These are phyloP conservation scores for Fusarium sacchari DNA, from an alignment of 2,329 filamentous ascomycete genomes.

Conservation along the genomic window DNA sequence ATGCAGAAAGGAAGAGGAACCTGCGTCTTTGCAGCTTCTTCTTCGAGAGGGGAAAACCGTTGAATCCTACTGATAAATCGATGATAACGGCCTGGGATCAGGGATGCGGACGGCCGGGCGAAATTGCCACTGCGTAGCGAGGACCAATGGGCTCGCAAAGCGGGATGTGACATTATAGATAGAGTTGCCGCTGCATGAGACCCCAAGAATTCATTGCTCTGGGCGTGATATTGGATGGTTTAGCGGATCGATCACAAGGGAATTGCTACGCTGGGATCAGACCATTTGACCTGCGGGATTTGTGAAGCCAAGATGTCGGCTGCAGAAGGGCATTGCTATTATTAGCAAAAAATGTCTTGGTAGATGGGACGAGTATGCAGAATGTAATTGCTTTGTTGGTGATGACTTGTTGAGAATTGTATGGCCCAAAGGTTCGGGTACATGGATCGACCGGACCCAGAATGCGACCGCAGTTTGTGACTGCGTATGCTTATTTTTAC, in stretches of 20 bases:
- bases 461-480: not conserved
- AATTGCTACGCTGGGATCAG: not conserved
- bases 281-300: constrained; percentile 3
- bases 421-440: not conserved
- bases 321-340: constrained; percentile 5
- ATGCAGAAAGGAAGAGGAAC: not conserved
- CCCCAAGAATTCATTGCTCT: not conserved
- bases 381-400: not conserved
- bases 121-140: not conserved
- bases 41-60: constrained; percentile 2
- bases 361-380: not conserved
- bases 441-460: constrained; percentile 15
- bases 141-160: not conserved
- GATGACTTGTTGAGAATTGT: not conserved
- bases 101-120: not conserved
- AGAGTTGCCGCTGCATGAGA: constrained; percentile 23
- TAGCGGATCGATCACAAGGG: not conserved
- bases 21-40: not conserved
- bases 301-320: constrained; percentile 4
- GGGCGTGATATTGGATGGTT: not conserved
- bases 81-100: not conserved
- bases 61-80: not conserved
- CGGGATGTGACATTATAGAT: constrained; percentile 22
- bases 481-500: not conserved
- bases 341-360: constrained; percentile 13